Evolutionary conservation across 2,329 filamentous ascomycete genomes (phyloP).

Genomic region (Diaporthe caulivora): DNA sequence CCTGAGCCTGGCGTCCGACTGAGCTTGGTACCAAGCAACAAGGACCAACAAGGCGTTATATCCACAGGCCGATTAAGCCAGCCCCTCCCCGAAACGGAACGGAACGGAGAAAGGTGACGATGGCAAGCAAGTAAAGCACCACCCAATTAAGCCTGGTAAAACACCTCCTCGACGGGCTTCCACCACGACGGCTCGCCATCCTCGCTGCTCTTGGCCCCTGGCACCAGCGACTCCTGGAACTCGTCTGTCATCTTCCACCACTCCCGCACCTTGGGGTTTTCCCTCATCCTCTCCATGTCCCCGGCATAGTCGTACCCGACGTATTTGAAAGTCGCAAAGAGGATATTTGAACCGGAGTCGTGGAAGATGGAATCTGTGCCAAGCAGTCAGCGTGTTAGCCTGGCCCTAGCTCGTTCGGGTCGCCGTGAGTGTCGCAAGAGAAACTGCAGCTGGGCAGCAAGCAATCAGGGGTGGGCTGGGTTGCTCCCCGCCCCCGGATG

Average conservation of each 20-base stretch:
- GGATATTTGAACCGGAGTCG: conserved; percentile 70
- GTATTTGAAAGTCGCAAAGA: conserved; percentile 85
- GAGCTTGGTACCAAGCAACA: neutral
- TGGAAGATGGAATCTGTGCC: conserved; percentile 78
- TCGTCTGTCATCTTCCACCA: conserved; percentile 88
- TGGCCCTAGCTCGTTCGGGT: neutral
- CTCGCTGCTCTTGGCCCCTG: conserved; percentile 69
- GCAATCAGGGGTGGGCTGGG: neutral
- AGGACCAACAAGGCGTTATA: conserved; percentile 13
- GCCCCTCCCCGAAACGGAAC: neutral
- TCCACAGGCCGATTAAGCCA: conserved; percentile 2
- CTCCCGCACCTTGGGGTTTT: conserved; percentile 78
- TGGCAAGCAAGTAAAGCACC: neutral
- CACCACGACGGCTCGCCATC: conserved; percentile 75
- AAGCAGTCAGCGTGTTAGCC: neutral
- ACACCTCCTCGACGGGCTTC: conserved; percentile 77
- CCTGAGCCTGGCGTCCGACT: neutral
- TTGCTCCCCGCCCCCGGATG: neutral
- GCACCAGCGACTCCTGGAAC: conserved; percentile 76
- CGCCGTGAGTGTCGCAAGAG: neutral
- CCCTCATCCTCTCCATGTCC: conserved; percentile 82
- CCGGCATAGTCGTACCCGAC: conserved; percentile 78
- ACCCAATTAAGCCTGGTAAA: conserved; percentile 63
- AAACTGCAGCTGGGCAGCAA: neutral
- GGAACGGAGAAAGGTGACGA: neutral